phyloP scores from a whole-genome alignment of 495 filamentous ascomycete species.

The Entonaema liquescens region DNA sequence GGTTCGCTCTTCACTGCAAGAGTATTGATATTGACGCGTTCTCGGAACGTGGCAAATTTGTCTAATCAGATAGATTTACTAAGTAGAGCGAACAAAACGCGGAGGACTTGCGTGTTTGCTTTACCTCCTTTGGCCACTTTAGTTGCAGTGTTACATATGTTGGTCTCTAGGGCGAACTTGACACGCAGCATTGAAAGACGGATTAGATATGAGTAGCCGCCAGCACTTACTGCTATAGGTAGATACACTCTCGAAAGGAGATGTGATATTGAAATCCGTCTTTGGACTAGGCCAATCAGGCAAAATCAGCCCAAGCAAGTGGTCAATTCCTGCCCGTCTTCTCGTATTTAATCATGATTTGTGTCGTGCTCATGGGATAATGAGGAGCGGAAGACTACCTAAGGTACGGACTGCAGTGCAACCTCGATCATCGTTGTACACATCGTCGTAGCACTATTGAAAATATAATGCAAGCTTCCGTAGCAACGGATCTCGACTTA shows the following conservation, averaged over 20 bases:
- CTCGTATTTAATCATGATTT: neutral
- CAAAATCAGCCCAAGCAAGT: neutral
- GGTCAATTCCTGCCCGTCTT: neutral
- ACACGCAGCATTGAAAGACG: neutral
- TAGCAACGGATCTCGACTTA: neutral
- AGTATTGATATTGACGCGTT: neutral
- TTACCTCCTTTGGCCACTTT: neutral
- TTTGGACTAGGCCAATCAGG: neutral
- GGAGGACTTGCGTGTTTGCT: neutral
- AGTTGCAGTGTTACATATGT: neutral
- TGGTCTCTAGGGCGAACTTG: neutral
- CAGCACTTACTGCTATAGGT: conserved; percentile 10
- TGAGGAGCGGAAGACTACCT: neutral
- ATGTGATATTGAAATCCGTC: conserved; percentile 9
- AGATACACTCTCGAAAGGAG: neutral
- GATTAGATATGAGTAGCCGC: conserved; percentile 6
- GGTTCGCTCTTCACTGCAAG: conserved; percentile 6
- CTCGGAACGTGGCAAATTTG: conserved; percentile 3
- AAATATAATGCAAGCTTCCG: neutral
- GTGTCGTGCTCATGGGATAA: neutral
- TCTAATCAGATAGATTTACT: conserved; percentile 5
- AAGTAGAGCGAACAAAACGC: neutral
- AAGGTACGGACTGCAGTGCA: conserved; percentile 3
- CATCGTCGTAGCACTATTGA: neutral
- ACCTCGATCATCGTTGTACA: conserved; percentile 11